These are phyloP conservation scores for Aspergillus baeticus DNA, from an alignment of 495 filamentous ascomycete species.

Conservation along the genomic window DNA sequence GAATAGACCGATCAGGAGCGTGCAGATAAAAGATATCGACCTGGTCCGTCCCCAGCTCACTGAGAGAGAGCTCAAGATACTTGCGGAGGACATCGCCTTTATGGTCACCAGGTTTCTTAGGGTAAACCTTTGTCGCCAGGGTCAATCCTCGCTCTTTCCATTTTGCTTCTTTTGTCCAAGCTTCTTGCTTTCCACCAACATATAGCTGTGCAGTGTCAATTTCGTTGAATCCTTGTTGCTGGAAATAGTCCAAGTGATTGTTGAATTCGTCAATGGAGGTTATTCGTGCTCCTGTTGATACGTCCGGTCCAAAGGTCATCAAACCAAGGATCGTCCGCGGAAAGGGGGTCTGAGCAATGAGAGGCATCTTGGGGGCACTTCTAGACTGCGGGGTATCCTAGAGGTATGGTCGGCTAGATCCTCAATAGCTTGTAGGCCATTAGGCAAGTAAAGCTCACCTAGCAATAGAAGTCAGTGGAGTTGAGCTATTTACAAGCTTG, in stretches of 20 bases:
- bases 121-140: constrained; percentile 84
- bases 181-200: constrained; percentile 72
- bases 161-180: constrained; percentile 69
- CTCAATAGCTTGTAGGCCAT: too few species aligned
- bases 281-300: constrained; percentile 62
- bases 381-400: not conserved
- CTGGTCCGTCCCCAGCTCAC: constrained; percentile 68
- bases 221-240: constrained; percentile 73
- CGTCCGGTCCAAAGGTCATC: constrained; percentile 59
- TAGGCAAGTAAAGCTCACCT: not conserved
- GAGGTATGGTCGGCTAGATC: not conserved
- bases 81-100: constrained; percentile 58
- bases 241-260: constrained; percentile 64
- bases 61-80: constrained; percentile 62
- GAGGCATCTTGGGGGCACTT: constrained; percentile 42
- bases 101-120: constrained; percentile 55
- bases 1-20: constrained; percentile 73
- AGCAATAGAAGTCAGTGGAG: too few species aligned
- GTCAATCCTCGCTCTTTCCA: constrained; percentile 84
- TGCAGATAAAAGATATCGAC: constrained; percentile 92
- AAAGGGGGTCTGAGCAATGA: constrained; percentile 49
- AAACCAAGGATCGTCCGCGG: constrained; percentile 58
- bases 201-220: constrained; percentile 80
- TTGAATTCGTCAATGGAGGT: constrained; percentile 66
- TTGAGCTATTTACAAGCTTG: too few species aligned